These are phyloP conservation scores for Globisporangium uncinulatum DNA, from an alignment of 352 stramenopile genomes.

Conservation along the genomic window DNA sequence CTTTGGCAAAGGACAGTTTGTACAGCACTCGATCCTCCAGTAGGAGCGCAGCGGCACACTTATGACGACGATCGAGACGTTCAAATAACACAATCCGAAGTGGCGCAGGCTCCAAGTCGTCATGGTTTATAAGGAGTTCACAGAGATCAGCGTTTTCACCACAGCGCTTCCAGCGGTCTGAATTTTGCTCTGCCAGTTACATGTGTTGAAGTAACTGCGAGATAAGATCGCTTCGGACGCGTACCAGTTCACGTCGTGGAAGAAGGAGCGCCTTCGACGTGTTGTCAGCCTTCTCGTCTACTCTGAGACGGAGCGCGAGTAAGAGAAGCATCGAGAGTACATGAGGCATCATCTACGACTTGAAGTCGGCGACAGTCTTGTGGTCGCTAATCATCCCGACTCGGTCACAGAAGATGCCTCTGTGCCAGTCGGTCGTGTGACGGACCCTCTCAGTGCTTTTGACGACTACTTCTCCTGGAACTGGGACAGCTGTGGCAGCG, in stretches of 20 bases:
- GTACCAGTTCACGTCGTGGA: slow-evolving; percentile 13
- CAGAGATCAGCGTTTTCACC: slow-evolving; percentile 9
- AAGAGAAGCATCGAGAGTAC: slow-evolving; percentile 7
- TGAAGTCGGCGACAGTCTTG: background rate
- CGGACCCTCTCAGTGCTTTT: slow-evolving; percentile 4
- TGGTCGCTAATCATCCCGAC: background rate
- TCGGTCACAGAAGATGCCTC: background rate
- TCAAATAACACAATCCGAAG: slow-evolving; percentile 16
- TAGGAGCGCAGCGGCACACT: slow-evolving; percentile 15
- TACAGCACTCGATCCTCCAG: slow-evolving; percentile 17
- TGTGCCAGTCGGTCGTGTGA: background rate
- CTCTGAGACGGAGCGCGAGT: slow-evolving; percentile 9
- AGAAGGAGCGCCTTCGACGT: slow-evolving; percentile 14
- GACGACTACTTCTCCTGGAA: slow-evolving; percentile 21
- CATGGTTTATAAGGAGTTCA: slow-evolving; percentile 26
- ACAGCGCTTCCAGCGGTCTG: slow-evolving; percentile 7
- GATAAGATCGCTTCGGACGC: slow-evolving; percentile 11
- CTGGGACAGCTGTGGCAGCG: slow-evolving; percentile 15
- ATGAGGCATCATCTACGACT: slow-evolving; percentile 2
- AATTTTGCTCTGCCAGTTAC: slow-evolving; percentile 23
- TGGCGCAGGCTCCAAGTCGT: slow-evolving; percentile 15
- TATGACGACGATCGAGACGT: slow-evolving; percentile 11
- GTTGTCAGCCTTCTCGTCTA: slow-evolving; percentile 15
- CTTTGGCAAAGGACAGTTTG: slow-evolving; percentile 8
- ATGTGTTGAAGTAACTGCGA: slow-evolving; percentile 17